These are phyloP conservation scores for Lasiosphaeria miniovina DNA, from an alignment of 495 filamentous ascomycete species.

Conservation along the genomic window DNA sequence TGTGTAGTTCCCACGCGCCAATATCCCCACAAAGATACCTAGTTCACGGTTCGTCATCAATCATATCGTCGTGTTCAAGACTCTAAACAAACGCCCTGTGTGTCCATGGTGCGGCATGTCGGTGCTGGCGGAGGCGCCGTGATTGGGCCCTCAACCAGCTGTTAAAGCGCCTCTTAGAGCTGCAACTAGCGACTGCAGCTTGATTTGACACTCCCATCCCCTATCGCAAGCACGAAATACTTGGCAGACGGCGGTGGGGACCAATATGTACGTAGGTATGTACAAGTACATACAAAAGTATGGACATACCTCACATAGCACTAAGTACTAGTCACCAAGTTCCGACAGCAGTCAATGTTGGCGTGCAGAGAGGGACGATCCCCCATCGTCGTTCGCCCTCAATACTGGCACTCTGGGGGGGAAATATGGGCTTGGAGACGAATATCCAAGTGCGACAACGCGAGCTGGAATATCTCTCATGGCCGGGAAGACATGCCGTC, in stretches of 20 bases:
- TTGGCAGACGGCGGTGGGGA: too few relatives aligned
- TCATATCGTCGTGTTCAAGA: neutral
- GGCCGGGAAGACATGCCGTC: neutral
- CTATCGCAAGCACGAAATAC: too few relatives aligned
- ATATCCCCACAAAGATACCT: too few relatives aligned
- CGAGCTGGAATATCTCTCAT: neutral
- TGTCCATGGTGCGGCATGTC: conserved; percentile 1
- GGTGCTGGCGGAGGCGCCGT: conserved; percentile 1
- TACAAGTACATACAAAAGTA: too few relatives aligned
- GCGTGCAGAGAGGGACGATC: neutral
- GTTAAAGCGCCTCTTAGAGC: neutral
- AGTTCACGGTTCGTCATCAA: too few relatives aligned
- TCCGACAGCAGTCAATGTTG: conserved; percentile 1
- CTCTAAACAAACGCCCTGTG: neutral
- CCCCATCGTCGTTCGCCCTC: neutral
- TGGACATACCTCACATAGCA: too few relatives aligned
- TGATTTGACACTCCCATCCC: neutral
- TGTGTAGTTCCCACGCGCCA: neutral
- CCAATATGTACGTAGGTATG: too few relatives aligned
- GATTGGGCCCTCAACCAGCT: neutral
- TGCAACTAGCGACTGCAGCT: neutral
- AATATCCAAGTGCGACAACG: conserved; percentile 1
- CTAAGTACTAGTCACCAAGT: too few relatives aligned
- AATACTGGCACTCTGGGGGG: neutral
- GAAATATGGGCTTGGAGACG: neutral